Conservation (phyloP, 805 yeast species). For the Torulaspora quercuum region DNA sequence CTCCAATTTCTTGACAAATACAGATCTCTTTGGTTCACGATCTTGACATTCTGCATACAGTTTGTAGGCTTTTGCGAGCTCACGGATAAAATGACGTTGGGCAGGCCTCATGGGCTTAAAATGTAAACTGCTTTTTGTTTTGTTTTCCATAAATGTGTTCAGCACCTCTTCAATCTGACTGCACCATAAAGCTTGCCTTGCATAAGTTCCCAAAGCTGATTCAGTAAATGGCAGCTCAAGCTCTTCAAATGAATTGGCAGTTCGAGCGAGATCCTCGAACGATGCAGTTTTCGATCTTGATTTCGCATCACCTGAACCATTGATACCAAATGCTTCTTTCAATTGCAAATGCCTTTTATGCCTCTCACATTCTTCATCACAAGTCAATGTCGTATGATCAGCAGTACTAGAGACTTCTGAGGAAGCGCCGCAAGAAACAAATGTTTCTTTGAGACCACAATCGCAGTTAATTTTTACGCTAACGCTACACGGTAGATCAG, state of each 20-base stretch:
- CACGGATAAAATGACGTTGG: slow-evolving; percentile 70
- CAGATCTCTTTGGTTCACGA: slow-evolving; percentile 73
- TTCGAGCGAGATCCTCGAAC: slow-evolving; percentile 22
- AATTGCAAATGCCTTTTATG: slow-evolving; percentile 58
- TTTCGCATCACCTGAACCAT: background rate
- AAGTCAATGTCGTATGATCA: slow-evolving; percentile 45
- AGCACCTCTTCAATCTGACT: slow-evolving; percentile 54
- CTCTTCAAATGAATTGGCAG: slow-evolving; percentile 30
- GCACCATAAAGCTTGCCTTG: slow-evolving; percentile 67
- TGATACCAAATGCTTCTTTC: slow-evolving; percentile 56
- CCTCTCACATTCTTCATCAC: slow-evolving; percentile 68
- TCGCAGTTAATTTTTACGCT: slow-evolving; percentile 51
- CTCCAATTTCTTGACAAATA: slow-evolving; percentile 47
- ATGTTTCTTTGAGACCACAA: slow-evolving; percentile 56
- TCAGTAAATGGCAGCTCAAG: slow-evolving; percentile 43
- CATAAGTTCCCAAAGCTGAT: slow-evolving; percentile 45
- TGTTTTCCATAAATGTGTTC: slow-evolving; percentile 45
- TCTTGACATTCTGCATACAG: slow-evolving; percentile 74
- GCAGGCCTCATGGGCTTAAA: slow-evolving; percentile 71
- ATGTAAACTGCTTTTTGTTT: slow-evolving; percentile 44
- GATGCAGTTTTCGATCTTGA: slow-evolving; percentile 9
- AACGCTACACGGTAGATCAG: slow-evolving; percentile 53
- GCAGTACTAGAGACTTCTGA: slow-evolving; percentile 30
- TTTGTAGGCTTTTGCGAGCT: slow-evolving; percentile 55
- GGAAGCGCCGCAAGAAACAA: slow-evolving; percentile 58